Percentiles rank a stretch among this genome's conserved stretches.
Conservation (phyloP, 331 rosid species). For the Prunus yedoensis region DNA sequence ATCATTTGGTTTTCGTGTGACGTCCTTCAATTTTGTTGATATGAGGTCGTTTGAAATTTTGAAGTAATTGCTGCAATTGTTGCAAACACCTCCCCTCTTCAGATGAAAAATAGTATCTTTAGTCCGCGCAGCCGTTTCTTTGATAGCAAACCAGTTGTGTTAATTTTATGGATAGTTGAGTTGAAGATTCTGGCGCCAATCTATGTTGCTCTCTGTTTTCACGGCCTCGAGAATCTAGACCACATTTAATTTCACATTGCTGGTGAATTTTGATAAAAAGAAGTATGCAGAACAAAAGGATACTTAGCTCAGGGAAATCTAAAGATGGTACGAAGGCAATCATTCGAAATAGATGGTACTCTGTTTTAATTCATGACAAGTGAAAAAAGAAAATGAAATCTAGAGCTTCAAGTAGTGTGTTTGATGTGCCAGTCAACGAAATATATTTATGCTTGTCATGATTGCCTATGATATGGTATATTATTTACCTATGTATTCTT, state of each 20-base stretch:
- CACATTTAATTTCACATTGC: neutral
- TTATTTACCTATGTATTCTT: neutral
- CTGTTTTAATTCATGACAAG: neutral
- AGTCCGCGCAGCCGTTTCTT: neutral
- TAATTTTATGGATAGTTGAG: neutral
- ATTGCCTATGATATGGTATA: neutral
- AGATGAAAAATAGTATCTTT: neutral
- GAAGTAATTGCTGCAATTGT: neutral
- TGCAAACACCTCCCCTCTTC: neutral
- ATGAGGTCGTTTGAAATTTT: neutral
- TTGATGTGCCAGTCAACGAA: neutral
- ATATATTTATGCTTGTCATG: neutral
- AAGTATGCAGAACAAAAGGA: neutral
- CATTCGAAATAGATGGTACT: neutral
- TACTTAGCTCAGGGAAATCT: neutral
- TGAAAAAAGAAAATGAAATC: neutral
- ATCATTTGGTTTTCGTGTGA: neutral
- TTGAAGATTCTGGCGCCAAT: neutral
- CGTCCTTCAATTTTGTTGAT: neutral
- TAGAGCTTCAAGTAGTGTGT: neutral
- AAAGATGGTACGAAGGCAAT: neutral
- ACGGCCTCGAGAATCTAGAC: conserved; percentile 6
- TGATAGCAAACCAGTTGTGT: conserved; percentile 2
- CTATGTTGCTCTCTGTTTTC: conserved; percentile 9
- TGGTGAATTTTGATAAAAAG: neutral